Percentiles rank a stretch among this genome's conserved stretches.
phyloP scores from a whole-genome alignment of 2,329 filamentous ascomycete genomes.

The Fusarium verrucosum region DNA sequence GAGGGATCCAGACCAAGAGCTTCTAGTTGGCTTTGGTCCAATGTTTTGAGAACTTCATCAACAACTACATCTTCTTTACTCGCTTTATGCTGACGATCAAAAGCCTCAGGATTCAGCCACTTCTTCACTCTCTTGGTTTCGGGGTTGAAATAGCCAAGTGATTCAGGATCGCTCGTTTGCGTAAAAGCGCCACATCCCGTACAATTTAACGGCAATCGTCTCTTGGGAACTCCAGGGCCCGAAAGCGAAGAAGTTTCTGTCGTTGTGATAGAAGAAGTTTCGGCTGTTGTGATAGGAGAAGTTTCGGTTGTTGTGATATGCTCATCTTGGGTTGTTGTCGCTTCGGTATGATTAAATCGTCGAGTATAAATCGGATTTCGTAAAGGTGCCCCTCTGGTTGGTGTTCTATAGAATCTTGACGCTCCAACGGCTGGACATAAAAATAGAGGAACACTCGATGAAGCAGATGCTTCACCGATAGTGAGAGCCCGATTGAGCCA shows the following conservation, averaged over 20 bases:
- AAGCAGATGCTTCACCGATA: conserved; percentile 51
- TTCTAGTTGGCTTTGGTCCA: conserved; percentile 55
- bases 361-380: conserved; percentile 30
- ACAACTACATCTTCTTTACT: conserved; percentile 58
- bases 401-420: conserved; percentile 17
- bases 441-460: conserved; percentile 57
- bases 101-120: conserved; percentile 51
- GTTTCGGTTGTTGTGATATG: background rate
- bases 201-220: conserved; percentile 65
- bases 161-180: conserved; percentile 61
- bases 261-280: background rate
- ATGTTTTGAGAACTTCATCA: conserved; percentile 54
- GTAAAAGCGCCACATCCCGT: conserved; percentile 72
- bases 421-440: conserved; percentile 57
- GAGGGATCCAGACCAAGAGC: conserved; percentile 58
- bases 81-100: conserved; percentile 24
- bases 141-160: conserved; percentile 66
- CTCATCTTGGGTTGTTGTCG: conserved; percentile 14
- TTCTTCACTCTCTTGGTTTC: conserved; percentile 60
- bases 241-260: background rate
- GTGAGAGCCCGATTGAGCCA: conserved; percentile 56
- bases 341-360: conserved; percentile 45
- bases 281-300: background rate
- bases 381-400: conserved; percentile 13
- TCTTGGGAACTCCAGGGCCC: background rate